Conservation (phyloP, 129 eudicot species). For the Scalesia atractyloides region DNA sequence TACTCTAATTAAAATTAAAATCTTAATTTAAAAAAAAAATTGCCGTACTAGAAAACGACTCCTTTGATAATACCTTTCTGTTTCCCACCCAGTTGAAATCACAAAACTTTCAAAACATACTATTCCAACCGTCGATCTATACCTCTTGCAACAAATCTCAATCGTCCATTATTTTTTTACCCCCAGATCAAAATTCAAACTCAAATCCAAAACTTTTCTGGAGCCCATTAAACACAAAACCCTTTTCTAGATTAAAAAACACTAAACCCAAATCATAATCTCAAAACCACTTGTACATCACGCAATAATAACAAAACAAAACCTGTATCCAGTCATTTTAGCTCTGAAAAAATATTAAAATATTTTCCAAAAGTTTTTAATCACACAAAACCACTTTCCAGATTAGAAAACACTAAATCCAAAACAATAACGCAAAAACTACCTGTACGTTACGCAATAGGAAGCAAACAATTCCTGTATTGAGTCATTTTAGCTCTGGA, state of each 20-base stretch:
- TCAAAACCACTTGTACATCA: neutral
- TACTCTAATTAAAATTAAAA: no score
- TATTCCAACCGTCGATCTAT: slow-evolving; percentile 1
- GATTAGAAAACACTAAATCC: neutral
- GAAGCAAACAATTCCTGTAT: neutral
- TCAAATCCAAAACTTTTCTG: neutral
- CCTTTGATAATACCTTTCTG: neutral
- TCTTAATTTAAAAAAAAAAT: no score
- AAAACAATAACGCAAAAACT: neutral
- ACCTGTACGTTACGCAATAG: neutral
- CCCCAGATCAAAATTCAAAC: slow-evolving; percentile 19
- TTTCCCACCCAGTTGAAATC: neutral
- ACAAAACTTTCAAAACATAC: neutral
- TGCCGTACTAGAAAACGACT: neutral
- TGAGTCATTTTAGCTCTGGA: neutral
- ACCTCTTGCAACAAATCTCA: slow-evolving; percentile 17
- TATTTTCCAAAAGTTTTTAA: neutral
- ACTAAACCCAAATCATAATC: neutral
- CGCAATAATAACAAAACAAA: neutral
- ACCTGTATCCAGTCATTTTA: neutral
- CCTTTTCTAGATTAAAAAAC: neutral
- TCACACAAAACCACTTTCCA: slow-evolving; percentile 2
- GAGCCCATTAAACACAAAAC: slow-evolving; percentile 7
- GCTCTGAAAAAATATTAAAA: neutral
- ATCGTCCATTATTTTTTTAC: slow-evolving; percentile 5